Conservation (phyloP, 257 asterid species). For the Jasminum sambac region DNA sequence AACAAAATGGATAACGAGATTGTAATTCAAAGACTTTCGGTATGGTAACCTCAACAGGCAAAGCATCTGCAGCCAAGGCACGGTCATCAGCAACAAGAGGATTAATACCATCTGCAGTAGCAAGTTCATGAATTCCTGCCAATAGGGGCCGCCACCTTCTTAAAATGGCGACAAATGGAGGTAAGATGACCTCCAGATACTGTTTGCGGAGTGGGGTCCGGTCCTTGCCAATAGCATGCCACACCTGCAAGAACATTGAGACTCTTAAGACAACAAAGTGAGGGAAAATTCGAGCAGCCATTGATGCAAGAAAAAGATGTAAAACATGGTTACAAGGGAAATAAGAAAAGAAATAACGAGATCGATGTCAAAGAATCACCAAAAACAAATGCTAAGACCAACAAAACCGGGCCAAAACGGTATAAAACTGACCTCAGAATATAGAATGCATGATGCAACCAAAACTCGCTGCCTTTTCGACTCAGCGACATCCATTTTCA, state of each 20-base stretch:
- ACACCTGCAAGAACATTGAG: slow-evolving; percentile 58
- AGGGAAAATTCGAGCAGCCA: slow-evolving; percentile 13
- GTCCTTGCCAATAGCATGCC: slow-evolving; percentile 88
- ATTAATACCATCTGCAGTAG: slow-evolving; percentile 89
- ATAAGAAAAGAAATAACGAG: background rate
- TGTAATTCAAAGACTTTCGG: slow-evolving; percentile 7
- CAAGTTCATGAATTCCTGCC: slow-evolving; percentile 95
- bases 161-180: slow-evolving; percentile 92
- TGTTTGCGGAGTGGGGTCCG: slow-evolving; percentile 83
- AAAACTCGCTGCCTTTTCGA: slow-evolving; percentile 90
- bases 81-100: slow-evolving; percentile 95
- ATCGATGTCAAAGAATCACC: slow-evolving; percentile 3
- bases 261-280: slow-evolving; percentile 25
- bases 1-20: slow-evolving; percentile 18
- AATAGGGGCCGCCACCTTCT: slow-evolving; percentile 99
- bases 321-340: background rate
- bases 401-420: slow-evolving; percentile 19
- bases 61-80: slow-evolving; percentile 94
- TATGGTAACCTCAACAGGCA: slow-evolving; percentile 79
- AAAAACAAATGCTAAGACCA: background rate
- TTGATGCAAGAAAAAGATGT: slow-evolving; percentile 27
- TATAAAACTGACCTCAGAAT: slow-evolving; percentile 79
- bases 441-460: slow-evolving; percentile 92
- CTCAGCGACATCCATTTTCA: slow-evolving; percentile 91
- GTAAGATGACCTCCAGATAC: slow-evolving; percentile 86